Conservation (phyloP, 2,329 filamentous ascomycete species). For the Sarocladiaceae sp. region DNA sequence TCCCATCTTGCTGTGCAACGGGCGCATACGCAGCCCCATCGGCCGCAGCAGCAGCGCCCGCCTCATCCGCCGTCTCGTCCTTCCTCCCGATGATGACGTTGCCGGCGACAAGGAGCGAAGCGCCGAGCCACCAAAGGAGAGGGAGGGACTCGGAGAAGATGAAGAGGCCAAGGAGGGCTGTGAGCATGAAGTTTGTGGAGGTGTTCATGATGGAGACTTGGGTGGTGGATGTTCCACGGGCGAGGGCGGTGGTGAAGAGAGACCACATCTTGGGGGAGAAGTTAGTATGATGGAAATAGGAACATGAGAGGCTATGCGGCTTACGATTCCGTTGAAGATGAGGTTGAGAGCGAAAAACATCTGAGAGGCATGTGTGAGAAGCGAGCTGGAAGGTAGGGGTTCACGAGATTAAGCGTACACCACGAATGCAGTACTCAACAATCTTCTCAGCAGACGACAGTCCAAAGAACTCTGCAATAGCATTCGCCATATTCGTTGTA, state of each 20-base stretch:
- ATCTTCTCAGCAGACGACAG: constrained; percentile 32
- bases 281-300: neutral
- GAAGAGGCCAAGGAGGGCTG: constrained; percentile 61
- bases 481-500: constrained; percentile 40
- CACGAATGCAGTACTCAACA: constrained; percentile 43
- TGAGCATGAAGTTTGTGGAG: constrained; percentile 73
- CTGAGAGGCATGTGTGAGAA: constrained; percentile 32
- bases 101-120: constrained; percentile 63
- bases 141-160: constrained; percentile 69
- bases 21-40: constrained; percentile 23
- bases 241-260: constrained; percentile 73
- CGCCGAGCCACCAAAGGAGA: constrained; percentile 71
- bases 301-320: constrained; percentile 18
- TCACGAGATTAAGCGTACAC: constrained; percentile 31
- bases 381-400: neutral
- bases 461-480: constrained; percentile 37
- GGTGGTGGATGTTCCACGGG: constrained; percentile 66
- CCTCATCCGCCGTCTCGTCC: constrained; percentile 40
- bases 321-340: constrained; percentile 63
- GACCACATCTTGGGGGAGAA: constrained; percentile 61
- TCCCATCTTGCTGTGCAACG: constrained; percentile 18
- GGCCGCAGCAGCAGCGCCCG: constrained; percentile 13
- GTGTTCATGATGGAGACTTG: constrained; percentile 80
- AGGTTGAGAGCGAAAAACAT: constrained; percentile 71
- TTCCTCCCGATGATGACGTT: constrained; percentile 73